Evolutionary conservation across 148 eudicot genomes (phyloP).

Genomic region (Chenopodium berlandieri): DNA sequence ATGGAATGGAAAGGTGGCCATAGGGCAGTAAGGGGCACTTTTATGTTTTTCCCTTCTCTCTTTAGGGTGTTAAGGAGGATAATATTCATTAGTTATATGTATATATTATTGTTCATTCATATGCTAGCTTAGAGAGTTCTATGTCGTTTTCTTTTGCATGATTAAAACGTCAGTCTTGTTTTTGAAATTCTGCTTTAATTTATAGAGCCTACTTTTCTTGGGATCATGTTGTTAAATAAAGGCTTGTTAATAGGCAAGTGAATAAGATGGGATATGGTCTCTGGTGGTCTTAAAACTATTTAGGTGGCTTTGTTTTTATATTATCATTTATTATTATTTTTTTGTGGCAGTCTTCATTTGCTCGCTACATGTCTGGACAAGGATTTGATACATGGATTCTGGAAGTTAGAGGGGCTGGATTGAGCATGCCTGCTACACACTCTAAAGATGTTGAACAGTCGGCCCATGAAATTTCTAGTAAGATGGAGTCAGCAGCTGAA

Average conservation of each 20-base stretch:
- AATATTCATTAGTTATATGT: no score
- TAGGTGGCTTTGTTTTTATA: neutral
- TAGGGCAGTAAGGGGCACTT: neutral
- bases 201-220: neutral
- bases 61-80: neutral
- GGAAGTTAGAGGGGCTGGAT: constrained; percentile 96
- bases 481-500: constrained; percentile 67
- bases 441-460: constrained; percentile 56
- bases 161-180: no score
- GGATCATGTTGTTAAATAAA: neutral
- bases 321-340: neutral
- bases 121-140: neutral
- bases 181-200: neutral
- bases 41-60: neutral
- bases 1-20: neutral
- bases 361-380: constrained; percentile 95
- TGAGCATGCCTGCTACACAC: constrained; percentile 62
- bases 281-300: neutral
- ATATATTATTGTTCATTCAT: neutral
- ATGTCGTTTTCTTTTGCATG: neutral
- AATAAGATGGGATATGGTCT: neutral
- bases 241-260: neutral
- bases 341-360: constrained; percentile 83
- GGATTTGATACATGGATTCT: constrained; percentile 99
- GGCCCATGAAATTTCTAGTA: constrained; percentile 57